phyloP scores from a whole-genome alignment of 441 rosid genomes.

The Monsonia emarginata region DNA sequence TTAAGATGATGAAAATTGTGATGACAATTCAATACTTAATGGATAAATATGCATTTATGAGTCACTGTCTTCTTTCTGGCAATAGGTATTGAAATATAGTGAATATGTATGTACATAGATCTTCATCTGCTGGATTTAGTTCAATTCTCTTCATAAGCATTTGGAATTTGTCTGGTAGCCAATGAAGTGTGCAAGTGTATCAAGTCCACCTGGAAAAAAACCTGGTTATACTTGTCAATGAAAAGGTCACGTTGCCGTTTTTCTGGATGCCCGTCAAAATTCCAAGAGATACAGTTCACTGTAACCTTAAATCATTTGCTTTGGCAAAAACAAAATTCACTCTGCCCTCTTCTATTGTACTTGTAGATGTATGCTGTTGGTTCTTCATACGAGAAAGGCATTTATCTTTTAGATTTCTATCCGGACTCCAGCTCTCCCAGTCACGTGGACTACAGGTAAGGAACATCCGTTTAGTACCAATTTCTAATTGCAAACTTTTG shows the following conservation, averaged over 20 bases:
- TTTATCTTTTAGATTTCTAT: slow-evolving; percentile 82
- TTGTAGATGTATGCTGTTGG: slow-evolving; percentile 72
- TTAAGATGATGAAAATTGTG: background rate
- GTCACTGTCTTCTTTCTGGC: too few species aligned
- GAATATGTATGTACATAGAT: background rate
- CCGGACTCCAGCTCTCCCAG: slow-evolving; percentile 68
- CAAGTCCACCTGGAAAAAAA: too few species aligned
- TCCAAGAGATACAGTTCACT: background rate
- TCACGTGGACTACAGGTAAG: slow-evolving; percentile 73
- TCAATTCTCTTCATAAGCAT: background rate
- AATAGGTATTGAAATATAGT: background rate
- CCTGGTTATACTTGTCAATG: background rate
- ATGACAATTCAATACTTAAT: background rate
- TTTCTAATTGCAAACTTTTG: background rate
- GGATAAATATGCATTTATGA: background rate
- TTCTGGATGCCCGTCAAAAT: background rate
- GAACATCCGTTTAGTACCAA: slow-evolving; percentile 2
- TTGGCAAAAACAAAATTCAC: background rate
- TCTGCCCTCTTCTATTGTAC: slow-evolving; percentile 22
- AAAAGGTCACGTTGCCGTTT: background rate
- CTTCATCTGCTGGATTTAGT: background rate
- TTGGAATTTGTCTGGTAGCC: background rate
- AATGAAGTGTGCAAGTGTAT: background rate
- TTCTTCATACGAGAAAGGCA: slow-evolving; percentile 57
- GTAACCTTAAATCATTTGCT: background rate